Conservation (phyloP, 2,329 filamentous ascomycete genomes). For the Talaromyces sp. region DNA sequence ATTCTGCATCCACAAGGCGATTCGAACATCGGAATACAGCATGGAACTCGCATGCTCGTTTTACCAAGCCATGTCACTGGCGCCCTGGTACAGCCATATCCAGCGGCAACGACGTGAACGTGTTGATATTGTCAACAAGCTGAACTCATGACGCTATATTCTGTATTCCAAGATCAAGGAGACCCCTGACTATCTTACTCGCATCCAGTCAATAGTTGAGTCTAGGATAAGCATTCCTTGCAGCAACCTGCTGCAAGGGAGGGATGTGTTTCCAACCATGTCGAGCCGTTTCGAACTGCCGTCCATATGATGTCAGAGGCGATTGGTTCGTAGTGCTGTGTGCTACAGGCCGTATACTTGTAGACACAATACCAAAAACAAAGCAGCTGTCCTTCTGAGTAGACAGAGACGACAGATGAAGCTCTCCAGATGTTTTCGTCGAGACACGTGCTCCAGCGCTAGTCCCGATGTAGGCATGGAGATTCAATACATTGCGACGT, state of each 20-base stretch:
- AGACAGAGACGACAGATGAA: neutral
- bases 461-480: neutral
- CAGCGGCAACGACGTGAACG: neutral
- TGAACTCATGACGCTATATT: neutral
- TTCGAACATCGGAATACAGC: neutral
- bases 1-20: neutral
- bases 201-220: neutral
- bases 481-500: neutral
- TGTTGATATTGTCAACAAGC: neutral
- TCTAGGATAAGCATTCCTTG: constrained; percentile 12
- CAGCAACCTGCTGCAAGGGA: constrained; percentile 12
- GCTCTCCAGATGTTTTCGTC: neutral
- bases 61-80: neutral
- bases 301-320: neutral
- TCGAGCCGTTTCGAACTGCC: neutral
- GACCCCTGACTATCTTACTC: neutral
- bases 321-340: too few relatives aligned
- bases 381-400: neutral
- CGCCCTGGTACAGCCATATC: neutral
- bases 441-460: neutral
- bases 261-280: neutral
- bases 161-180: neutral
- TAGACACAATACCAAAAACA: neutral
- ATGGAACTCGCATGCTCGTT: neutral
- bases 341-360: neutral